Base-by-base conservation (phyloP, 495 filamentous ascomycete species). In the Saxispiralis lemnorum region DNA sequence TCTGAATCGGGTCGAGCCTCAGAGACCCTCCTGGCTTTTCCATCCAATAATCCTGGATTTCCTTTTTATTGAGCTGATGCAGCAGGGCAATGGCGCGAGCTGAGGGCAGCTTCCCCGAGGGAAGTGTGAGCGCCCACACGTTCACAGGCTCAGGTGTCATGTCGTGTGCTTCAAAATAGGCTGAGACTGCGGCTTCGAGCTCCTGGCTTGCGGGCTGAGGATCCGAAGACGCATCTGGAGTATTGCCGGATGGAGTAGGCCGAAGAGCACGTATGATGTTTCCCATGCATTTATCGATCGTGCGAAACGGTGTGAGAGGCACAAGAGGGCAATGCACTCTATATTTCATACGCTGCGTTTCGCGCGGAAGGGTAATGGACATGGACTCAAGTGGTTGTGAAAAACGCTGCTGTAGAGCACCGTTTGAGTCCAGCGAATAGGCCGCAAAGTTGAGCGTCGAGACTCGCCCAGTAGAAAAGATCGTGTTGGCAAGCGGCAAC, bases 101-200 rank as follows among this genome's bases (percentile, higher is more conserved):
- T 4, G 18, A 35, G 15, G 9, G 19, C 14, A 31, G 6, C 11
- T 16, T 33, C 83, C 73, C 53, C 68, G 78, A 24, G 10, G 75
- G 74, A 16, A 68, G 59, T 4, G 88, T 67, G 40, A 88, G 62
- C 13, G 83, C 86, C 85, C 84, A 92, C 2, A 89, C 78, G 7
- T 68, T 68, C 2, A 83, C 66, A 28, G 72, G 60, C 48, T 56
- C 63, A 39, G 60, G 63, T 19, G 53, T 48, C 15, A 73, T 66
- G 13, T 60, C 51, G 31, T 64, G 56, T 34, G 34, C 57, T 18
- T 63, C 55, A 33, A 85, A 73, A 32, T 81, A 70, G 4, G 58
- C 61, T 1, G 73, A 69, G 28, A 93, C 72, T 13, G 69, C 60
- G 18, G 57, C 58, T 51, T 94, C 84, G 14, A 94, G 60, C 56